Evolutionary conservation across 1,284 basidiomycete genomes (phyloP).

Genomic region (Sparassis latifolia): DNA sequence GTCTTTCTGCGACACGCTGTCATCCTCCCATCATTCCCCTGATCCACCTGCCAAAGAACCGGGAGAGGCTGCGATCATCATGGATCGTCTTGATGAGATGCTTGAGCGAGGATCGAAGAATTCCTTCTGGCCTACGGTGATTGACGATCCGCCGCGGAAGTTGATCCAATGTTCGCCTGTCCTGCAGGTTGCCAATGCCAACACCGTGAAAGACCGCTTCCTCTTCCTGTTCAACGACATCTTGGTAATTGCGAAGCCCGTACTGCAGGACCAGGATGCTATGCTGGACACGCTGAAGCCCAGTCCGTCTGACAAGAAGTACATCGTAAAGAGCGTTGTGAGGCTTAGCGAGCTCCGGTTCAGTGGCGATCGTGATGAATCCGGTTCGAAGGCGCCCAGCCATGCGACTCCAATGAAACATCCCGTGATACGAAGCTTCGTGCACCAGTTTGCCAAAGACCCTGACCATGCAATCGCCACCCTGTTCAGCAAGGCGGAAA

Average conservation of each 20-base stretch:
- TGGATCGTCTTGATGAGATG: slow-evolving; percentile 66
- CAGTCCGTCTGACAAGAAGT: slow-evolving; percentile 73
- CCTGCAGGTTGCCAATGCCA: slow-evolving; percentile 88
- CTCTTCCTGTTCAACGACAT: slow-evolving; percentile 95
- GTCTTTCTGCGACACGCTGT: slow-evolving; percentile 37
- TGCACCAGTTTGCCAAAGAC: slow-evolving; percentile 68
- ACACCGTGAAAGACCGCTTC: slow-evolving; percentile 94
- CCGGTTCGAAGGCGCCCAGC: slow-evolving; percentile 35
- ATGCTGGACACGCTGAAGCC: slow-evolving; percentile 54
- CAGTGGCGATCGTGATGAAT: slow-evolving; percentile 57
- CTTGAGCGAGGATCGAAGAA: slow-evolving; percentile 55
- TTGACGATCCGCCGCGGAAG: slow-evolving; percentile 84
- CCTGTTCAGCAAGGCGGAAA: slow-evolving; percentile 52
- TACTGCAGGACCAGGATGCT: slow-evolving; percentile 55
- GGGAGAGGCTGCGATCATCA: slow-evolving; percentile 37
- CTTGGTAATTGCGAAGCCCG: slow-evolving; percentile 79
- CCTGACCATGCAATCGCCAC: slow-evolving; percentile 65
- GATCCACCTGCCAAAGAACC: slow-evolving; percentile 22
- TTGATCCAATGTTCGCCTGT: slow-evolving; percentile 82
- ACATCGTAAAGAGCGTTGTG: slow-evolving; percentile 84
- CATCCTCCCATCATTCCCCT: slow-evolving; percentile 38
- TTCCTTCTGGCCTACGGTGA: slow-evolving; percentile 52
- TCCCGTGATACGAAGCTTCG: slow-evolving; percentile 62
- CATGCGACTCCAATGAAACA: slow-evolving; percentile 37
- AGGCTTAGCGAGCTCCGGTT: slow-evolving; percentile 69